Conservation (phyloP, 768 basidiomycete species). For the Termitomyces sp. region DNA sequence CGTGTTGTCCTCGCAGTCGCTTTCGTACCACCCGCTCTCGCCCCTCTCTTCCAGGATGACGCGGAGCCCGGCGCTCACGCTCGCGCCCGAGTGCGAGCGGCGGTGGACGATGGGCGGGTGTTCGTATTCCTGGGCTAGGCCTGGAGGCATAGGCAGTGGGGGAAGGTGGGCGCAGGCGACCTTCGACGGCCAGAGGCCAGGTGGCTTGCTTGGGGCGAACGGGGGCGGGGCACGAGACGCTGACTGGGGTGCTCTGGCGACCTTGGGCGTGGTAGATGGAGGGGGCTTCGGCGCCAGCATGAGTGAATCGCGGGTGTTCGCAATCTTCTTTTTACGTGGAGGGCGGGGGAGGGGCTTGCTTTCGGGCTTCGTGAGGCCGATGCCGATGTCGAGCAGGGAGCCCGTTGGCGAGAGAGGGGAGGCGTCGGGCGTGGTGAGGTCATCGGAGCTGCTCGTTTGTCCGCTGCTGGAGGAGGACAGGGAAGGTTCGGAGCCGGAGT, state of each 20-base stretch:
- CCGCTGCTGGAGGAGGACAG: neutral
- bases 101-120: conserved; percentile 5
- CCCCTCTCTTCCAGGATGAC: conserved; percentile 2
- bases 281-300: neutral
- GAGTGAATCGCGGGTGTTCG: conserved; percentile 9
- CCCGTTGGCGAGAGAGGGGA: neutral
- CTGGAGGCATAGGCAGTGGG: neutral
- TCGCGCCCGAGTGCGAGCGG: conserved; percentile 1
- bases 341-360: neutral
- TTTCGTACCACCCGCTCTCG: conserved; percentile 3
- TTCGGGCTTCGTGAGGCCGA: neutral
- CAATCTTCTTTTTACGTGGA: conserved; percentile 7
- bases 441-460: neutral
- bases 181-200: neutral
- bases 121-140: neutral
- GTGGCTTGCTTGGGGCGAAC: neutral
- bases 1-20: neutral
- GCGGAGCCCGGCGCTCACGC: neutral
- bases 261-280: neutral
- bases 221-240: conserved; percentile 1
- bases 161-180: neutral
- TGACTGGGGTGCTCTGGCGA: neutral
- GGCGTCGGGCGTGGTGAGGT: neutral
- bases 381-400: neutral
- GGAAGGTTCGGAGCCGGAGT: conserved; percentile 1